These are phyloP conservation scores for Lycium barbarum DNA, from an alignment of 257 asterid species.

Conservation along the genomic window DNA sequence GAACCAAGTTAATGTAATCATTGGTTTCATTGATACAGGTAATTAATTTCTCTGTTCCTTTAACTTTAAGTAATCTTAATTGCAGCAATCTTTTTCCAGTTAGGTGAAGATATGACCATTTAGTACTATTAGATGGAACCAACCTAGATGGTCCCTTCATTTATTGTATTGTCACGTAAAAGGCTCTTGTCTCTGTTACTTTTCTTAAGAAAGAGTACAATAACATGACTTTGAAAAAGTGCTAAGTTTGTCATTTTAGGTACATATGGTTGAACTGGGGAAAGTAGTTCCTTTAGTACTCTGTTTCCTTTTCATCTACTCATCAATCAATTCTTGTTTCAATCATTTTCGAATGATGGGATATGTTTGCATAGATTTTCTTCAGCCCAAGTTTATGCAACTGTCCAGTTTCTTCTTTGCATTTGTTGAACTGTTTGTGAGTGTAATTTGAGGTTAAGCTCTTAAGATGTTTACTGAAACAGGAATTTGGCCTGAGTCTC, in stretches of 20 bases:
- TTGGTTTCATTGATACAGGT: conserved; percentile 98
- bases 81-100: neutral
- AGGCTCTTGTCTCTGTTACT: conserved; percentile 26
- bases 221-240: conserved; percentile 5
- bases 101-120: conserved; percentile 12
- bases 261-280: neutral
- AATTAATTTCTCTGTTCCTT: conserved; percentile 35
- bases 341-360: neutral
- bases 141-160: neutral
- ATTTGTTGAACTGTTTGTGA: neutral
- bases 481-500: conserved; percentile 99
- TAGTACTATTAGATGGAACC: neutral
- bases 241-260: conserved; percentile 3
- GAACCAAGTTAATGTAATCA: conserved; percentile 87
- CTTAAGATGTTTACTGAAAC: conserved; percentile 27
- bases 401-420: neutral
- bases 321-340: conserved; percentile 27
- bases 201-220: neutral
- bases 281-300: conserved; percentile 21
- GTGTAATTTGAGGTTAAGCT: conserved; percentile 2
- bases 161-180: neutral
- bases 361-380: conserved; percentile 15
- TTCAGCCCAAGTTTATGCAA: neutral
- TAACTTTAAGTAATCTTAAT: conserved; percentile 4
- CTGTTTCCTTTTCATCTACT: neutral